Percentiles rank a stretch among this genome's conserved stretches.
Conservation (phyloP, 2,329 filamentous ascomycete genomes). For the Sclerotinia borealis region DNA sequence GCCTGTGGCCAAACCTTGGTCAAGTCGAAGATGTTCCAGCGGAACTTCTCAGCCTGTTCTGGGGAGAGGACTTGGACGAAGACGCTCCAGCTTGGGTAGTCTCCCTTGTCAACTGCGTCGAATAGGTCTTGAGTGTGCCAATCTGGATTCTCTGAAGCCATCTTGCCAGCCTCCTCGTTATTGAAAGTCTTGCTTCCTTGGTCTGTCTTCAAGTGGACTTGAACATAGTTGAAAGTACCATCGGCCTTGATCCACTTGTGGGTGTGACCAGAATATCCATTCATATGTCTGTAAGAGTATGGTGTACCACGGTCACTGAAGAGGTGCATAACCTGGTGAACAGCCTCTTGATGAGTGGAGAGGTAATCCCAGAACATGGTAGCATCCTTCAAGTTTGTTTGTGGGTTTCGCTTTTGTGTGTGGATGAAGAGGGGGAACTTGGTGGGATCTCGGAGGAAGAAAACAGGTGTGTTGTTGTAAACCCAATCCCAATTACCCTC, state of each 20-base stretch:
- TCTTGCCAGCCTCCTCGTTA: constrained; percentile 48
- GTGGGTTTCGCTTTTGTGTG: constrained; percentile 70
- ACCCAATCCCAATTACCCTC: constrained; percentile 70
- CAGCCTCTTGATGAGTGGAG: constrained; percentile 53
- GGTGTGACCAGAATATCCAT: constrained; percentile 62
- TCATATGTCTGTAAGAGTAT: constrained; percentile 59
- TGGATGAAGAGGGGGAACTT: constrained; percentile 74
- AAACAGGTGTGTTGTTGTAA: constrained; percentile 71
- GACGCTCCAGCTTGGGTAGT: constrained; percentile 57
- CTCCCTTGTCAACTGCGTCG: constrained; percentile 53
- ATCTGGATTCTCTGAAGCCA: constrained; percentile 54
- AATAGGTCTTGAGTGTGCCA: constrained; percentile 59
- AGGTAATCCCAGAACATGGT: constrained; percentile 43
- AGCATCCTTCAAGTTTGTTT: constrained; percentile 64
- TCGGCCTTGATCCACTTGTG: constrained; percentile 62
- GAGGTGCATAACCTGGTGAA: constrained; percentile 59
- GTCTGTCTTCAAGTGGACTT: constrained; percentile 58
- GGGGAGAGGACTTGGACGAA: constrained; percentile 59
- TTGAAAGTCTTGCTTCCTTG: constrained; percentile 56
- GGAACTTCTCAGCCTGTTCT: constrained; percentile 54
- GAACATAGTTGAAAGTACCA: constrained; percentile 59
- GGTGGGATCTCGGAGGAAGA: constrained; percentile 68
- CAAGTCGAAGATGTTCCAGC: constrained; percentile 61
- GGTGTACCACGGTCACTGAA: constrained; percentile 63
- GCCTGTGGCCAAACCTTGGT: constrained; percentile 64